A percentile compares a stretch with the other conserved stretches of the same genome.
Conservation (phyloP, 768 basidiomycete genomes). For the Phanerodontia chrysosporium region DNA sequence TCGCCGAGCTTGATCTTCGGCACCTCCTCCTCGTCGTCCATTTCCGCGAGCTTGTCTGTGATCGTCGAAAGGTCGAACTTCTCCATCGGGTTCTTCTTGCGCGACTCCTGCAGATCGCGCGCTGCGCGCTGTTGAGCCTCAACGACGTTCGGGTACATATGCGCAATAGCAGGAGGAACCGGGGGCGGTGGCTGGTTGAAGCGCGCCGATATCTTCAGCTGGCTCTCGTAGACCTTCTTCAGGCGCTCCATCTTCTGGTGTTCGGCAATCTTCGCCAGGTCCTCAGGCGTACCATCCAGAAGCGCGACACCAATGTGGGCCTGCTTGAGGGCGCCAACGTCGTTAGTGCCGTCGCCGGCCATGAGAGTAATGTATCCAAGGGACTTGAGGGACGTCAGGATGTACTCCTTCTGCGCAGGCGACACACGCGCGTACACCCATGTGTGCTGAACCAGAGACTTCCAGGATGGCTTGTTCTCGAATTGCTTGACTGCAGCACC, state of each 20-base stretch:
- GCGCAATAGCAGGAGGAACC: constrained; percentile 83
- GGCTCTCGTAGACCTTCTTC: constrained; percentile 97
- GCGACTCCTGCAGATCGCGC: constrained; percentile 56
- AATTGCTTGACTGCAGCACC: constrained; percentile 91
- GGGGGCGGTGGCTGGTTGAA: constrained; percentile 95
- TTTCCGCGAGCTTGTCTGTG: constrained; percentile 81
- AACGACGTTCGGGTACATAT: constrained; percentile 86
- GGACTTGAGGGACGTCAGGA: constrained; percentile 83
- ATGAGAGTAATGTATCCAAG: constrained; percentile 93
- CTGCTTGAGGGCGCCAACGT: constrained; percentile 97
- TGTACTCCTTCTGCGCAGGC: constrained; percentile 92
- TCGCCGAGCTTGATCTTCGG: constrained; percentile 99
- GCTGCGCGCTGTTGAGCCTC: constrained; percentile 82
- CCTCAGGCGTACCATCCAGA: constrained; percentile 86
- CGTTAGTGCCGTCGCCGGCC: constrained; percentile 99
- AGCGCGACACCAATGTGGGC: constrained; percentile 96
- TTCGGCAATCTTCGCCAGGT: constrained; percentile 91
- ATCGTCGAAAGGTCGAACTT: constrained; percentile 82
- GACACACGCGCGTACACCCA: constrained; percentile 99
- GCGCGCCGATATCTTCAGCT: constrained; percentile 81
- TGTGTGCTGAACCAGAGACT: constrained; percentile 83
- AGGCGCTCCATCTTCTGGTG: constrained; percentile 84
- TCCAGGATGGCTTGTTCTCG: constrained; percentile 66
- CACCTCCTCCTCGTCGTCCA: constrained; percentile 93
- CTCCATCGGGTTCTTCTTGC: constrained; percentile 85